Percentiles rank a stretch among this genome's conserved stretches.
phyloP scores from a whole-genome alignment of 495 filamentous ascomycete species.

The Melanomma pulvis-pyrius region DNA sequence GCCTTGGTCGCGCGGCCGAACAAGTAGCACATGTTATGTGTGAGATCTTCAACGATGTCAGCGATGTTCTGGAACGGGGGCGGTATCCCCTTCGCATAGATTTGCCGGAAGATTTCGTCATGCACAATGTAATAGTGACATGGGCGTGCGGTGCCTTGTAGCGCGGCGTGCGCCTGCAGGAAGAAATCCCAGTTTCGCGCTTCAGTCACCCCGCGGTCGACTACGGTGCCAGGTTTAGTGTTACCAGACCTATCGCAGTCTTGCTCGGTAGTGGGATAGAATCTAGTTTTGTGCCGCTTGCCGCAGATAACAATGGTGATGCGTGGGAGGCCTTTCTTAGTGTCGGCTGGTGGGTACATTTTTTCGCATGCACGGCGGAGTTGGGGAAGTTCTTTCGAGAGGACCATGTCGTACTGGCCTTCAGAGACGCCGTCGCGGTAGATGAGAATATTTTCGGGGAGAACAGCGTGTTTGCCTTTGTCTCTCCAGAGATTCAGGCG shows the following conservation, averaged over 20 bases:
- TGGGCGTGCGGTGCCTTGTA: slow-evolving; percentile 46
- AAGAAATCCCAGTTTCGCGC: slow-evolving; percentile 73
- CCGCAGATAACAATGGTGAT: slow-evolving; percentile 67
- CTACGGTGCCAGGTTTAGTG: slow-evolving; percentile 73
- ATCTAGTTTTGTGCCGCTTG: slow-evolving; percentile 88
- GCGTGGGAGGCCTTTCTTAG: slow-evolving; percentile 51
- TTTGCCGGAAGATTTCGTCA: slow-evolving; percentile 67
- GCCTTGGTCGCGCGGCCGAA: slow-evolving; percentile 80
- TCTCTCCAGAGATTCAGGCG: slow-evolving; percentile 64
- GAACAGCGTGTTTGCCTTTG: slow-evolving; percentile 48
- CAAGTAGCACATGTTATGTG: slow-evolving; percentile 76
- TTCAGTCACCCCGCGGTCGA: slow-evolving; percentile 76
- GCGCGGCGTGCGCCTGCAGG: slow-evolving; percentile 69
- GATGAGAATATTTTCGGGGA: slow-evolving; percentile 75
- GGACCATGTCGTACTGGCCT: slow-evolving; percentile 69
- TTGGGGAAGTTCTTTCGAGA: slow-evolving; percentile 57
- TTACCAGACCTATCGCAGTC: slow-evolving; percentile 57
- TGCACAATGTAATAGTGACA: too few relatives aligned
- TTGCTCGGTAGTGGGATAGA: slow-evolving; percentile 63
- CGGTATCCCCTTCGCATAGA: slow-evolving; percentile 40
- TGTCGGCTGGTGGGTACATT: slow-evolving; percentile 51
- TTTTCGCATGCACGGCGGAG: slow-evolving; percentile 63
- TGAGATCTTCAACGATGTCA: slow-evolving; percentile 64
- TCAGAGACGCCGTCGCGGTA: slow-evolving; percentile 93
- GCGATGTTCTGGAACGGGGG: slow-evolving; percentile 50